These are phyloP conservation scores for Lentinus tigrinus DNA, from an alignment of 768 basidiomycete species.

Conservation along the genomic window DNA sequence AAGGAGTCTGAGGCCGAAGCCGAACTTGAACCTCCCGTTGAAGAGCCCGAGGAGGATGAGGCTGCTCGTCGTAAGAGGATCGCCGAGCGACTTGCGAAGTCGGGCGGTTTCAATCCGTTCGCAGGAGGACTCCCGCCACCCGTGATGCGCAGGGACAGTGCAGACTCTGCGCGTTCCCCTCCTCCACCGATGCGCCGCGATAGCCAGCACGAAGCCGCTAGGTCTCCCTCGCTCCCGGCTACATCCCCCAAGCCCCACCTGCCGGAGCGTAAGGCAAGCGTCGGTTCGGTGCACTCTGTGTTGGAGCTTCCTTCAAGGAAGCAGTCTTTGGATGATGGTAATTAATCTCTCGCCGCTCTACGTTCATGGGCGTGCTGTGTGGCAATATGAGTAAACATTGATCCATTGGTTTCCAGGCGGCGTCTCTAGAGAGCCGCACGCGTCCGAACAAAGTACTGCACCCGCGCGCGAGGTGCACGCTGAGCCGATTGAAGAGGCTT, in stretches of 20 bases:
- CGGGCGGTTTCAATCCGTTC: conserved; percentile 62
- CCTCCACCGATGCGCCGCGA: conserved; percentile 19
- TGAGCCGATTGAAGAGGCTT: conserved; percentile 8
- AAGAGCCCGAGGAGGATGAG: conserved; percentile 43
- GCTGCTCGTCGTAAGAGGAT: conserved; percentile 54
- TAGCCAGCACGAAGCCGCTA: neutral
- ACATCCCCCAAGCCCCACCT: conserved; percentile 11
- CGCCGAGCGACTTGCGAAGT: conserved; percentile 57
- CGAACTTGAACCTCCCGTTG: neutral
- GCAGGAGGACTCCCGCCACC: conserved; percentile 26
- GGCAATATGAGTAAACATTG: conserved; percentile 26
- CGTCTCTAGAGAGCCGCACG: conserved; percentile 6
- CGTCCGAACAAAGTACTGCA: neutral
- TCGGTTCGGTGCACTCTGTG: conserved; percentile 17
- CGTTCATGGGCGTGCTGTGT: neutral
- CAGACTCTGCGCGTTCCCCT: conserved; percentile 21
- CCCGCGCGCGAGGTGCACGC: conserved; percentile 18
- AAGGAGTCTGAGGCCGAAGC: neutral
- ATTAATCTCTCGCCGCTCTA: conserved; percentile 18
- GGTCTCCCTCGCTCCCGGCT: neutral
- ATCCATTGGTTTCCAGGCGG: conserved; percentile 16
- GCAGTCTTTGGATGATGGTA: conserved; percentile 35
- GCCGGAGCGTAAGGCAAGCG: conserved; percentile 21
- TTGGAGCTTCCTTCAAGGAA: conserved; percentile 12
- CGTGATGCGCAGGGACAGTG: conserved; percentile 20